Percentiles rank a stretch among this genome's conserved stretches.
These are phyloP conservation scores for Talaromyces islandicus DNA, from an alignment of 2,329 filamentous ascomycete genomes.

Conservation along the genomic window DNA sequence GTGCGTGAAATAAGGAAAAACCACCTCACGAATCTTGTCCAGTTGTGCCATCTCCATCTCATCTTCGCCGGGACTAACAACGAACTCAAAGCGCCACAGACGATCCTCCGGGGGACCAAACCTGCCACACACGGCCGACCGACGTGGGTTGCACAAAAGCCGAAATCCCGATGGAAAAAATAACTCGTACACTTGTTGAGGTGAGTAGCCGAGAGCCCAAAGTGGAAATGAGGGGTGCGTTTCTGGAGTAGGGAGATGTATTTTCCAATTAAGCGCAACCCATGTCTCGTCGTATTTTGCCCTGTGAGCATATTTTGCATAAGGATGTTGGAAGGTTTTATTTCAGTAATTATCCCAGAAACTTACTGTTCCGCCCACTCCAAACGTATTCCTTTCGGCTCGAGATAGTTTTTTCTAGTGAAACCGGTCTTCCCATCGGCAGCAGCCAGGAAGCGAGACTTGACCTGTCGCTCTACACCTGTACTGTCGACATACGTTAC, in stretches of 20 bases:
- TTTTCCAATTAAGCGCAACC: conserved; percentile 44
- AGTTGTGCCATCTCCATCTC: conserved; percentile 18
- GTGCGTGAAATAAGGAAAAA: not conserved
- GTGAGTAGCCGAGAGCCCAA: conserved; percentile 42
- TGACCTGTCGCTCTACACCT: conserved; percentile 14
- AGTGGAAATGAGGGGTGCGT: conserved; percentile 46
- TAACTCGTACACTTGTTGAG: conserved; percentile 43
- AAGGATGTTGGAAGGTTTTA: not conserved
- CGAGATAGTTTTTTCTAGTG: conserved; percentile 42
- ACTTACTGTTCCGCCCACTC: conserved; percentile 16
- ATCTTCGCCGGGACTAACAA: conserved; percentile 24
- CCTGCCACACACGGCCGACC: conserved; percentile 40
- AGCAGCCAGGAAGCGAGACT: conserved; percentile 32
- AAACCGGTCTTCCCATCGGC: conserved; percentile 46
- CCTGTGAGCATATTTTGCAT: not conserved
- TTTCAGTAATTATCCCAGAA: conserved; percentile 14
- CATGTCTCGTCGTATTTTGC: conserved; percentile 22
- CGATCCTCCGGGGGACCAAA: conserved; percentile 38
- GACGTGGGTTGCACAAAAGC: conserved; percentile 39
- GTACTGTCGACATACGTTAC: conserved; percentile 16
- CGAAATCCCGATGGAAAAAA: conserved; percentile 43
- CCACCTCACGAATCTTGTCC: not conserved
- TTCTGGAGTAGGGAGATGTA: conserved; percentile 39
- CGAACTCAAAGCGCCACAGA: conserved; percentile 41
- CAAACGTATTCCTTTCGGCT: conserved; percentile 35